These are phyloP conservation scores for Aspergillus hortae DNA, from an alignment of 2,329 filamentous ascomycete species.

Conservation along the genomic window DNA sequence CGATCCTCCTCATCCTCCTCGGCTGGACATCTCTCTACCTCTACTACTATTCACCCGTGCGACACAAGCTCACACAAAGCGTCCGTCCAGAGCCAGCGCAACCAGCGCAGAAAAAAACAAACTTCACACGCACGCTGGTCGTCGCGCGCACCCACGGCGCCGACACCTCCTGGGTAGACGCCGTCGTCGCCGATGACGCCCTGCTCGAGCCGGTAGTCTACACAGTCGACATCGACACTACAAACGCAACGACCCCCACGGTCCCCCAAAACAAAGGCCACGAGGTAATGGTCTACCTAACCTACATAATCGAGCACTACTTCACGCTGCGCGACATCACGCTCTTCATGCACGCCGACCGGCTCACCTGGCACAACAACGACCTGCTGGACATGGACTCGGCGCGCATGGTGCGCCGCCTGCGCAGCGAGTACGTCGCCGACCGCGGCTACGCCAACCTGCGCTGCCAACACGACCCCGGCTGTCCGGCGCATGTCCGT, in stretches of 20 bases:
- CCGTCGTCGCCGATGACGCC: neutral
- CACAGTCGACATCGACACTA: conserved; percentile 41
- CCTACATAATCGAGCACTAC: conserved; percentile 56
- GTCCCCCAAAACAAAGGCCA: conserved; percentile 50
- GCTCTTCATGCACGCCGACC: conserved; percentile 50
- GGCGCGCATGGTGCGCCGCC: conserved; percentile 36
- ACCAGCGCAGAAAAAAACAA: neutral
- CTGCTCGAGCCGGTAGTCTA: conserved; percentile 31
- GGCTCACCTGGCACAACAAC: conserved; percentile 51
- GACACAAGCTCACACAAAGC: neutral
- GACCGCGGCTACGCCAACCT: conserved; percentile 39
- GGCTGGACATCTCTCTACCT: neutral
- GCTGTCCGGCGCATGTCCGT: conserved; percentile 39
- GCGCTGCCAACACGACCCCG: conserved; percentile 33
- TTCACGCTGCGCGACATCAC: conserved; percentile 47
- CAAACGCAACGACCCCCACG: conserved; percentile 33
- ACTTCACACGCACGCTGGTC: conserved; percentile 1
- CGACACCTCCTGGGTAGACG: conserved; percentile 8
- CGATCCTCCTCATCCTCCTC: too few relatives aligned
- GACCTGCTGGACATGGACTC: conserved; percentile 42
- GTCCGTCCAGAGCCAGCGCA: neutral
- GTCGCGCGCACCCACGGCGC: conserved; percentile 4
- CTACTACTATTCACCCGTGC: neutral
- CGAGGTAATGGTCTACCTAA: conserved; percentile 54
- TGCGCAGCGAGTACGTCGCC: conserved; percentile 36